Evolutionary conservation across 768 basidiomycete species (phyloP), one percentile per base, ranked within the genome.

Genomic region (Boletus barrowsii): DNA sequence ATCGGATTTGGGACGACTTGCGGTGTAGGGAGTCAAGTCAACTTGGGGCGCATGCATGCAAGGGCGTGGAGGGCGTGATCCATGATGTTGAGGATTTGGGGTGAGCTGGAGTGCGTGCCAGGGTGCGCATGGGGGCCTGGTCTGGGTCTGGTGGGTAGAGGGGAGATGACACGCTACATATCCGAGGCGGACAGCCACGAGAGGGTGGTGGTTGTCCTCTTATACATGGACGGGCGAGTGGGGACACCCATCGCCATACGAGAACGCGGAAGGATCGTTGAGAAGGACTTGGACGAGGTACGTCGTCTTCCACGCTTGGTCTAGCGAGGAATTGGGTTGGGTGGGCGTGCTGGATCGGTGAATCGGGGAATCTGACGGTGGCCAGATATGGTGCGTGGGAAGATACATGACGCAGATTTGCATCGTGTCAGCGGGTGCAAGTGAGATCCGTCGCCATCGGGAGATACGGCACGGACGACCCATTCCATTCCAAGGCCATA

Each of bases 361-460:
- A 55, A 68, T 68, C 66, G 65, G 66, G 62, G 29, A 67, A 67
- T 67, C 65, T 66, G 49, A 53, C 55, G 5, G 17, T 54, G 50
- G 1, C 56, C 22, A 61, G 56, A 63, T 66, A 37, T 49, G 32
- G 58, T 17, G 10, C 66, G 65, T 68, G 65, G 48, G 65, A 68
- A 66, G 63, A 66, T 66, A 62, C 40, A 48, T 49, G 9, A 30
- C 24, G 52, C 55, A 68, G 66, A 67, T 68, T 68, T 68, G 63
- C 66, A 66, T 68, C 61, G 63, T 68, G 63, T 57, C 58, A 62
- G 51, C 63, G 66, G 58, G 59, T 58, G 56, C 61, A 66, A 68
- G 65, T 66, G 65, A 67, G 65, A 67, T 84, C 83, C 81, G 80
- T 73, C 73, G 76, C 69, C 82, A 84, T 85, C 83, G 84, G 83